A percentile compares a stretch with the other conserved stretches of the same genome.
phyloP scores from a whole-genome alignment of 1,284 basidiomycete genomes.

The Trametes pubescens region DNA sequence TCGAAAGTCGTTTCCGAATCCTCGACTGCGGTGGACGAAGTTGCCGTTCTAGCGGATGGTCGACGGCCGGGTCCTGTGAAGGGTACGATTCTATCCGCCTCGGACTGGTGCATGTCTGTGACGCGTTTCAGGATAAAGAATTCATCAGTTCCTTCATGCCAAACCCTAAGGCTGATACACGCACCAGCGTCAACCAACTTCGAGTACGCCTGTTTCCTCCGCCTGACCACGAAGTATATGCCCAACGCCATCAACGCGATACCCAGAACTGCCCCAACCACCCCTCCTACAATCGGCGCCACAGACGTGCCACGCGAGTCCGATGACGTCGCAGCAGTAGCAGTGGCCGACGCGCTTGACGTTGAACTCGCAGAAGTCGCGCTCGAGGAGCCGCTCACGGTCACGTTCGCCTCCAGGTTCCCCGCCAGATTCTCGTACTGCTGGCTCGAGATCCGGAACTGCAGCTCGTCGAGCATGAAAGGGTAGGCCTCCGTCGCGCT shows the following conservation, averaged over 20 bases:
- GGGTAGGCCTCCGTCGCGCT: constrained; percentile 10
- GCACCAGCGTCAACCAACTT: constrained; percentile 1
- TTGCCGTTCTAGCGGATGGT: neutral
- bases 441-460: constrained; percentile 4
- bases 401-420: neutral
- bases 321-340: neutral
- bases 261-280: neutral
- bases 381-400: neutral
- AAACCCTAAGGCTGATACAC: neutral
- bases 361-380: neutral
- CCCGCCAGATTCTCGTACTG: constrained; percentile 1
- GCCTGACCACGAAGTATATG: constrained; percentile 2
- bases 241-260: neutral
- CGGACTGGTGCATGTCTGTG: neutral
- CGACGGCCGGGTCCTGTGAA: neutral
- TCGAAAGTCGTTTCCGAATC: neutral
- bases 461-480: constrained; percentile 18
- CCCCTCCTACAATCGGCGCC: neutral
- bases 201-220: constrained; percentile 4
- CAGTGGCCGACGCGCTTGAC: neutral
- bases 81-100: neutral
- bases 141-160: neutral
- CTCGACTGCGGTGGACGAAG: neutral
- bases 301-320: neutral
- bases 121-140: neutral